These are phyloP conservation scores for Boletus rubroflammeus DNA, from an alignment of 768 basidiomycete species.

Conservation along the genomic window DNA sequence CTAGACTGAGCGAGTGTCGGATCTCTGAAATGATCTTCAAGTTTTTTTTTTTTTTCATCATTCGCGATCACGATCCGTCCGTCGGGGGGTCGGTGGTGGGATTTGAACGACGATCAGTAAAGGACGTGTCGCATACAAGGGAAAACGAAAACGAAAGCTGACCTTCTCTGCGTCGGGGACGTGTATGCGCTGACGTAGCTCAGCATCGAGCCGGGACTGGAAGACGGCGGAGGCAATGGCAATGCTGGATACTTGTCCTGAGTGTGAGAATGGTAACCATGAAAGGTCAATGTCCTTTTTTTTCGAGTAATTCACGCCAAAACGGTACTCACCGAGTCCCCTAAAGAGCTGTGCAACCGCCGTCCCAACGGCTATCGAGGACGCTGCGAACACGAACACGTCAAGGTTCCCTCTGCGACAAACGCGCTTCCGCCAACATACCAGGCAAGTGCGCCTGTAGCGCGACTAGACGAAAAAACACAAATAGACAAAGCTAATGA, in stretches of 20 bases:
- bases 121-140: not conserved
- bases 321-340: conserved; percentile 2
- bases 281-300: not conserved
- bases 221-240: conserved; percentile 18
- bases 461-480: conserved; percentile 6
- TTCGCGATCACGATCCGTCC: no score
- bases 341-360: conserved; percentile 12
- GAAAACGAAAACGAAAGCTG: not conserved
- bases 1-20: conserved; percentile 11
- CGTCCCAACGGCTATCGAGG: not conserved
- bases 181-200: conserved; percentile 8
- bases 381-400: not conserved
- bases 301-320: not conserved
- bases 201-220: conserved; percentile 11
- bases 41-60: not conserved
- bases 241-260: conserved; percentile 12
- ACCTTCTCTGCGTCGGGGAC: conserved; percentile 11
- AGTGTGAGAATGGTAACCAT: not conserved
- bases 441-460: conserved; percentile 11
- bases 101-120: not conserved
- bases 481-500: not conserved
- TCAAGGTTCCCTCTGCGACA: not conserved
- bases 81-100: not conserved
- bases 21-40: conserved; percentile 10
- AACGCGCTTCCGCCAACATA: not conserved